A percentile compares a stretch with the other conserved stretches of the same genome.
phyloP scores from a whole-genome alignment of 768 basidiomycete species.

The Glaciozyma martinii region DNA sequence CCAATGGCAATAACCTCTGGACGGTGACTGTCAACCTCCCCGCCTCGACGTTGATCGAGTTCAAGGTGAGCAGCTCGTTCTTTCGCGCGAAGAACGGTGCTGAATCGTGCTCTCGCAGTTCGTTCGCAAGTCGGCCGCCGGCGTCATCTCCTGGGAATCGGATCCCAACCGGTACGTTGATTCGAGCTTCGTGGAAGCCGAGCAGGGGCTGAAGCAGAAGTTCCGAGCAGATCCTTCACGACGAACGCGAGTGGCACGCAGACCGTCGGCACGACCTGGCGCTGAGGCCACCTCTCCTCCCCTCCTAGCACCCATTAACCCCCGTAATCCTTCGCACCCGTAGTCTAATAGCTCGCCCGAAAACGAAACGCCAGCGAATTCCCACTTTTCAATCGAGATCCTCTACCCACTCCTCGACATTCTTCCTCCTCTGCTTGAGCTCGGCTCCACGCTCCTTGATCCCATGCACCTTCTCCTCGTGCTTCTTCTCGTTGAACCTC shows the following conservation, averaged over 20 bases:
- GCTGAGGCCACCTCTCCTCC: background rate
- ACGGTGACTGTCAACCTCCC: background rate
- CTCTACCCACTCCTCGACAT: background rate
- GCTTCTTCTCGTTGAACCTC: slow-evolving; percentile 27
- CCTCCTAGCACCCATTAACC: no score
- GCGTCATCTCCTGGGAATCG: background rate
- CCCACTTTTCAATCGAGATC: background rate
- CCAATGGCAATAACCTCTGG: background rate
- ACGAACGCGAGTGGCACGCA: background rate
- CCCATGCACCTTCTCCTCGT: slow-evolving; percentile 12
- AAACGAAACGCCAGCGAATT: no score
- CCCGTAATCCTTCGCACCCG: no score
- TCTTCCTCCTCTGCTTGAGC: background rate
- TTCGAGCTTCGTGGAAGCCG: background rate
- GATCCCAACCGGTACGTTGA: background rate
- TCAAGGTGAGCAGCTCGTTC: background rate
- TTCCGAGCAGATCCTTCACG: background rate
- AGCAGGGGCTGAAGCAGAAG: background rate
- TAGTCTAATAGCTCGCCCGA: no score
- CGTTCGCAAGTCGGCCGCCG: background rate
- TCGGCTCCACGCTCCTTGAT: slow-evolving; percentile 15
- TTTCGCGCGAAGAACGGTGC: background rate
- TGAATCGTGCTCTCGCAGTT: background rate
- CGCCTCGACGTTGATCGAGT: background rate
- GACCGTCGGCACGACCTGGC: background rate